These are phyloP conservation scores for Fusarium guadeloupense DNA, from an alignment of 2,329 filamentous ascomycete species.

Conservation along the genomic window DNA sequence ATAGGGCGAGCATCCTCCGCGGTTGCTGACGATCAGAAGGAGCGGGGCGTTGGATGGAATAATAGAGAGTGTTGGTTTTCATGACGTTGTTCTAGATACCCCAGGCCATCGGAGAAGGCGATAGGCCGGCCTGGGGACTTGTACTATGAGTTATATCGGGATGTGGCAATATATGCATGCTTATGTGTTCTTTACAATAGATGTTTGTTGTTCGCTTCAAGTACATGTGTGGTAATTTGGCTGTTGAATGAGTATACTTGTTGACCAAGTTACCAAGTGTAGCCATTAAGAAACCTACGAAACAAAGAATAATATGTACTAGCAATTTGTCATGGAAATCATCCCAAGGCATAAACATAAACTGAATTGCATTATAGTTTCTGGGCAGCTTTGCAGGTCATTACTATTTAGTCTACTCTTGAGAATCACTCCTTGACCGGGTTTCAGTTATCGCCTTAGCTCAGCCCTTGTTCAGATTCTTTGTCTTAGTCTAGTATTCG, in stretches of 20 bases:
- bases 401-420: neutral
- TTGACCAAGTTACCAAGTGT: too few relatives aligned
- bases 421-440: neutral
- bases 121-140: slow-evolving; percentile 26
- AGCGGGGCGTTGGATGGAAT: slow-evolving; percentile 45
- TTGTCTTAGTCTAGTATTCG: slow-evolving; percentile 47
- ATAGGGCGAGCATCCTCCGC: slow-evolving; percentile 33
- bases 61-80: slow-evolving; percentile 42
- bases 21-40: slow-evolving; percentile 22
- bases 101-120: slow-evolving; percentile 15
- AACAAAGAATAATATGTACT: neutral
- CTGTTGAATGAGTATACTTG: too few relatives aligned
- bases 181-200: slow-evolving; percentile 5
- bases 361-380: too few relatives aligned
- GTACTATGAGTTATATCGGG: slow-evolving; percentile 35
- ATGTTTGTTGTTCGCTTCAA: neutral
- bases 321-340: too few relatives aligned
- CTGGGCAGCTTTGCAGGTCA: neutral
- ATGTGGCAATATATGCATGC: slow-evolving; percentile 37
- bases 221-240: neutral
- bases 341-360: too few relatives aligned
- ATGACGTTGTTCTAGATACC: slow-evolving; percentile 38
- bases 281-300: too few relatives aligned
- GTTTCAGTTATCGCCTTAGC: neutral
- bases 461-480: too few relatives aligned